A percentile compares a stretch with the other conserved stretches of the same genome.
Evolutionary conservation across 164 flowering plant species (phyloP).

Genomic region (Stephania yunnanensis): DNA sequence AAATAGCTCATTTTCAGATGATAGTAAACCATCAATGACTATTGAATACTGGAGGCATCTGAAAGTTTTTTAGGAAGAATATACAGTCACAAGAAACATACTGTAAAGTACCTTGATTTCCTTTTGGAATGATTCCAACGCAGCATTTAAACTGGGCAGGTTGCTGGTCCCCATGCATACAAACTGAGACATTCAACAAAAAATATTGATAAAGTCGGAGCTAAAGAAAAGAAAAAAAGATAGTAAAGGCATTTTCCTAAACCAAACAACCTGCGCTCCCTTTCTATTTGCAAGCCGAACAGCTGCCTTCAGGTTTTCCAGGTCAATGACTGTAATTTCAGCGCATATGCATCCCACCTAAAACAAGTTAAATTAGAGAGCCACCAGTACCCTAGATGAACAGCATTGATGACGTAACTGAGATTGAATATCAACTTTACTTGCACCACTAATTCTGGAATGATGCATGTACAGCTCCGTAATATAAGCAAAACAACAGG

Average conservation of each 20-base stretch:
- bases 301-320: slow-evolving; percentile 44
- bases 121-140: slow-evolving; percentile 30
- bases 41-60: neutral
- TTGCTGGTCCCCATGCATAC: slow-evolving; percentile 38
- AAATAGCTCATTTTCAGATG: too few relatives aligned
- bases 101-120: slow-evolving; percentile 36
- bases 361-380: slow-evolving; percentile 11
- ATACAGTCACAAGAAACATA: slow-evolving; percentile 8
- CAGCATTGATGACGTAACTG: neutral
- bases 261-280: slow-evolving; percentile 51
- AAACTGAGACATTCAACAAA: slow-evolving; percentile 34
- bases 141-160: slow-evolving; percentile 20
- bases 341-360: slow-evolving; percentile 68
- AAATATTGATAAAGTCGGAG: slow-evolving; percentile 5
- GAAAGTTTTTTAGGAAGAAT: neutral
- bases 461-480: neutral
- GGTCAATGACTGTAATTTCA: slow-evolving; percentile 40
- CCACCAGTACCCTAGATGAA: neutral
- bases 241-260: neutral
- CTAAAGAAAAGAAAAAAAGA: neutral
- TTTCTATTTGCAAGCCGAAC: slow-evolving; percentile 36
- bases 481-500: neutral
- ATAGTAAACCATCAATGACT: too few relatives aligned
- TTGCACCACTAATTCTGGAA: neutral
- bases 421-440: neutral